A percentile compares a stretch with the other conserved stretches of the same genome.
phyloP scores from a whole-genome alignment of 176 grass and related monocot species.

The Leersia perrieri region DNA sequence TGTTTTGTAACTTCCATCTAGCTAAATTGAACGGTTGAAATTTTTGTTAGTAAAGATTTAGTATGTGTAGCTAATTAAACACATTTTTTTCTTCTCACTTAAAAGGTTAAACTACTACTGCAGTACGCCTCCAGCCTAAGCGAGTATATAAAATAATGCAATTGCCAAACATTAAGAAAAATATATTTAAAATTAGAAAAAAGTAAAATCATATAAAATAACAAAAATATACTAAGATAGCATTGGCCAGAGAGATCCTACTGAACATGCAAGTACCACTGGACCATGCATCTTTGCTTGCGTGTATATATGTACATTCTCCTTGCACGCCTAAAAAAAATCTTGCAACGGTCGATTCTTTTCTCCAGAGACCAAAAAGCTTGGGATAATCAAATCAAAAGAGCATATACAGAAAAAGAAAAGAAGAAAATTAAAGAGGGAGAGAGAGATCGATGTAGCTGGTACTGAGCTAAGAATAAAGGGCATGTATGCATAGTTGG shows the following conservation, averaged over 20 bases:
- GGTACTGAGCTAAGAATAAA: constrained; percentile 20
- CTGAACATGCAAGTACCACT: not conserved
- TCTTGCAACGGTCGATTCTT: constrained; percentile 1
- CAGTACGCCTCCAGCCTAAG: no score
- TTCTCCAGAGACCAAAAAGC: not conserved
- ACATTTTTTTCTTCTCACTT: no score
- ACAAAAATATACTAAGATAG: not conserved
- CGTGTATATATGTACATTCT: constrained; percentile 14
- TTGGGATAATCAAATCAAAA: not conserved
- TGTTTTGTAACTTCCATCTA: no score
- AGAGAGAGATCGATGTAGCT: not conserved
- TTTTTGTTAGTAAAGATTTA: no score
- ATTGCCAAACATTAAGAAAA: not conserved
- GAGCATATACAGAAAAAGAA: not conserved
- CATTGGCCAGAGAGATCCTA: not conserved
- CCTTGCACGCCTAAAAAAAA: not conserved
- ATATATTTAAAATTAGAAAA: not conserved
- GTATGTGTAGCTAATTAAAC: no score
- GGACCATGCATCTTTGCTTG: constrained; percentile 27
- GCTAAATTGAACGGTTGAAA: no score
- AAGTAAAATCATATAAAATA: not conserved
- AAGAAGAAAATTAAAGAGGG: not conserved
- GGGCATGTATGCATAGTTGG: not conserved
- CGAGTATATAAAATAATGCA: no score
- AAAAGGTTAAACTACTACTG: no score